Base-by-base conservation (phyloP, 345 rosid genomes). In the Cochlearia excelsa region DNA sequence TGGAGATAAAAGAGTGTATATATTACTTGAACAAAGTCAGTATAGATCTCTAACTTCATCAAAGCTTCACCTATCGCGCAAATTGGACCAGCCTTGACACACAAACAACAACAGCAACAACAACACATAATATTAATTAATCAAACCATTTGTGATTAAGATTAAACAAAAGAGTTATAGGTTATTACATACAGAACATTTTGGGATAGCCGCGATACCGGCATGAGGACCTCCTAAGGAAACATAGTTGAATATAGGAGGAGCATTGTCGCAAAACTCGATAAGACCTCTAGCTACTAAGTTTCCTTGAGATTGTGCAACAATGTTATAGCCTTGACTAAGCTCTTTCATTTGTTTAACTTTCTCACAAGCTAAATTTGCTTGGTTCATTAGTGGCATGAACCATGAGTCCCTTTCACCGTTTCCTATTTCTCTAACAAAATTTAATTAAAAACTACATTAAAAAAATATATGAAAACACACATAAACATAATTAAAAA, bases 161-260 rank as follows among this genome's bases (percentile, higher is more conserved):
- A 37, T 6, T 37, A 3, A 3, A 61, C 98, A 61, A 92, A 75
- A 11, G 98, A 88, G 59, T 88, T 46, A 67, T 77, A 88, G 71
- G 83, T 84, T 51, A 84, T 96, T 86, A 37, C 8, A 61, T 83
- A 88, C 95, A 67, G 81, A 75, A 48, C 96, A 88, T 44, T 80
- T 85, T 70, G 98, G 96, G 60, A 86, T 80, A 9, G 82, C 79
- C 30, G 98, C 95, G 10, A 90, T 77, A 46, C 98, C 98, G 63
- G 96, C 95, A 77, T 91, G 92, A 64, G 98, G 98, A 46, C 96
- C 98, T 59, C 77, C 98, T 63, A 91, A 75, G 26, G 98, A 88
- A 59, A 91, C 51, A 67, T 77, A 88, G 71, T 84, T 84, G 57
- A 84, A 63, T 44, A 92, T 93, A 39, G 78, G 87, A 59, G 96